Conservation (phyloP, 495 filamentous ascomycete genomes). For the Hamigera avellanea region DNA sequence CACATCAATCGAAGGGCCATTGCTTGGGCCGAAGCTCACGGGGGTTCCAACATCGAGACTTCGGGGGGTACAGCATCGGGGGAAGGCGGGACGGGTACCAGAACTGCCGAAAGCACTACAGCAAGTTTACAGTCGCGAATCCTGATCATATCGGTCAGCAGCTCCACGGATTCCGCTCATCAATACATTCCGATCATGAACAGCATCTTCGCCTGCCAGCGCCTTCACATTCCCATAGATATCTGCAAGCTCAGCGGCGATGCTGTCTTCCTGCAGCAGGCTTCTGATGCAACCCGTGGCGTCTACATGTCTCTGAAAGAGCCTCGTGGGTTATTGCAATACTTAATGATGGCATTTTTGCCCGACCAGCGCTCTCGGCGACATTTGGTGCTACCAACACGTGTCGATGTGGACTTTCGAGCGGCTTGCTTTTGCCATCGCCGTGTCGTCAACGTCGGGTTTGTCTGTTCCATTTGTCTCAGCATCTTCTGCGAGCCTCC, state of each 20-base stretch:
- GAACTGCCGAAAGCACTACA: constrained; percentile 27
- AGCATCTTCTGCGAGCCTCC: constrained; percentile 68
- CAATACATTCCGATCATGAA: constrained; percentile 99
- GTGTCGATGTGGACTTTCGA: constrained; percentile 87
- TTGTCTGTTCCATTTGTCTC: constrained; percentile 90
- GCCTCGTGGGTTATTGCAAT: constrained; percentile 66
- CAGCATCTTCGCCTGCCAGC: constrained; percentile 83
- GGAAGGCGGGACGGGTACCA: constrained; percentile 21
- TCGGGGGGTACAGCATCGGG: constrained; percentile 16
- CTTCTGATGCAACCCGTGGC: constrained; percentile 78
- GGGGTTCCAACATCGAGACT: constrained; percentile 24
- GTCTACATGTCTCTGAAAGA: constrained; percentile 65
- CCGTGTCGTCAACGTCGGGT: constrained; percentile 80
- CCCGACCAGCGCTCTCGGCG: constrained; percentile 57
- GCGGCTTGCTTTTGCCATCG: constrained; percentile 97
- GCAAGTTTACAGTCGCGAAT: constrained; percentile 65
- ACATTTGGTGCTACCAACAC: constrained; percentile 61
- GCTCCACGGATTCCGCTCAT: constrained; percentile 68
- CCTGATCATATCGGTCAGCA: constrained; percentile 72
- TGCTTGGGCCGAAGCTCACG: constrained; percentile 34
- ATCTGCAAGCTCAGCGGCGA: constrained; percentile 76
- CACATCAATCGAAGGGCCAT: constrained; percentile 64
- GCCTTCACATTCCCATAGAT: constrained; percentile 77
- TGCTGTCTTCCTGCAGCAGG: constrained; percentile 90
- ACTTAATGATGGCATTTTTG: constrained; percentile 91